Percentiles rank a stretch among this genome's conserved stretches.
Evolutionary conservation across 352 stramenopile genomes (phyloP).

Genomic region (Globisporangium polare): DNA sequence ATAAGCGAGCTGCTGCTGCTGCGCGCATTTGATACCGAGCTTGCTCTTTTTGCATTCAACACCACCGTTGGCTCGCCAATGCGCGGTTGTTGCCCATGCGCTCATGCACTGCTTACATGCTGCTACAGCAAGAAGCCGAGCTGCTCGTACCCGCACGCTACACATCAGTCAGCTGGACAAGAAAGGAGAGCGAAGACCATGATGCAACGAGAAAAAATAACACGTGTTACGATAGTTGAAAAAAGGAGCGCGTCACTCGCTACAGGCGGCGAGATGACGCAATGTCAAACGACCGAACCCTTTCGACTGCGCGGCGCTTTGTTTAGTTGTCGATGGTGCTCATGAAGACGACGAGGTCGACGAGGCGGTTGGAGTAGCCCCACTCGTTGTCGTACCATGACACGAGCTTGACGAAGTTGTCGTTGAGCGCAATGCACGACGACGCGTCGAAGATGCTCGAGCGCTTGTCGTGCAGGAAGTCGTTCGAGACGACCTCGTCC

Average conservation of each 20-base stretch:
- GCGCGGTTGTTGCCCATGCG: no score
- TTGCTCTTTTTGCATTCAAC: not conserved
- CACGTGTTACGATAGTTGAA: slow-evolving; percentile 9
- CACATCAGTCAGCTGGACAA: not conserved
- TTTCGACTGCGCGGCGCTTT: not conserved
- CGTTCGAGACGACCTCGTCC: slow-evolving; percentile 95
- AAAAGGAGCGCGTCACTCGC: not conserved
- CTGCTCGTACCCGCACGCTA: no score
- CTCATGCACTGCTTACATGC: no score
- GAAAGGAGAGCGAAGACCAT: no score
- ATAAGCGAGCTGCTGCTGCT: not conserved
- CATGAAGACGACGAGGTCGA: slow-evolving; percentile 63
- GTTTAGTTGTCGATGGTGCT: slow-evolving; percentile 41
- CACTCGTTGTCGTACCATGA: slow-evolving; percentile 95
- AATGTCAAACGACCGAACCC: not conserved
- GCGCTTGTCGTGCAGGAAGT: slow-evolving; percentile 95
- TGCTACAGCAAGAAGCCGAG: no score
- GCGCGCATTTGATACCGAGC: not conserved
- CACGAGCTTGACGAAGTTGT: slow-evolving; percentile 96
- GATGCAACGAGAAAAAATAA: not conserved
- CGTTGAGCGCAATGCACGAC: slow-evolving; percentile 91
- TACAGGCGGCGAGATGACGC: not conserved
- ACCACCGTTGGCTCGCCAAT: not conserved
- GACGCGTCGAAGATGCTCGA: slow-evolving; percentile 96
- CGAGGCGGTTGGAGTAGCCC: slow-evolving; percentile 90